phyloP scores from a whole-genome alignment of 2,329 filamentous ascomycete species.

The Escovopsis sp. region DNA sequence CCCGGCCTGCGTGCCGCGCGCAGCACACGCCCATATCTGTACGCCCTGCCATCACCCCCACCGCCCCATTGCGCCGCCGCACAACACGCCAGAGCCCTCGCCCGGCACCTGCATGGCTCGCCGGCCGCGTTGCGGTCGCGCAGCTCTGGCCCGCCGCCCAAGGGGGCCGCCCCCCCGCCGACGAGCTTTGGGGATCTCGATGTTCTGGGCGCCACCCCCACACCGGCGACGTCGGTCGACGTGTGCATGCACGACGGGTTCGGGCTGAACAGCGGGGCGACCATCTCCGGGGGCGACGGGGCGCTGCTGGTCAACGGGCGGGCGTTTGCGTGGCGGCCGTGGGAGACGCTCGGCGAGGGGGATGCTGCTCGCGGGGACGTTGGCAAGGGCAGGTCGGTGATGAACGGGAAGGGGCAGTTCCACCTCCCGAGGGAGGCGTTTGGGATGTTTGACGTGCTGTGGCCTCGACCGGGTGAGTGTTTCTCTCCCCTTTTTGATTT shows the following conservation, averaged over 20 bases:
- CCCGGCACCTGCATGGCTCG: background rate
- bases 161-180: slow-evolving; percentile 16
- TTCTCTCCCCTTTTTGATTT: too few species aligned
- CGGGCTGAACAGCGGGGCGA: slow-evolving; percentile 66
- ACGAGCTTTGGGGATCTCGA: slow-evolving; percentile 63
- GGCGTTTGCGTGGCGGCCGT: slow-evolving; percentile 79
- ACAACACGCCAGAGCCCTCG: background rate
- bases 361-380: too few species aligned
- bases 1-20: slow-evolving; percentile 10
- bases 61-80: slow-evolving; percentile 3
- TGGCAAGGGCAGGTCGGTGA: slow-evolving; percentile 27
- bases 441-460: slow-evolving; percentile 62
- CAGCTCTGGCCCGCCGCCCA: slow-evolving; percentile 9
- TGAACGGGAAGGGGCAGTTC: slow-evolving; percentile 70
- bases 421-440: slow-evolving; percentile 58
- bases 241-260: slow-evolving; percentile 75
- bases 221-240: slow-evolving; percentile 72
- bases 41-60: background rate
- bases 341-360: slow-evolving; percentile 35
- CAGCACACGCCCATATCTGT: slow-evolving; percentile 2
- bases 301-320: slow-evolving; percentile 74
- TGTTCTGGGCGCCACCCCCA: slow-evolving; percentile 59
- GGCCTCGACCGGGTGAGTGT: slow-evolving; percentile 77
- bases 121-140: too few species aligned
- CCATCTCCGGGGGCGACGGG: slow-evolving; percentile 53